Base-by-base conservation (phyloP, 176 grass and related monocot species). In the Phoenix dactylifera region DNA sequence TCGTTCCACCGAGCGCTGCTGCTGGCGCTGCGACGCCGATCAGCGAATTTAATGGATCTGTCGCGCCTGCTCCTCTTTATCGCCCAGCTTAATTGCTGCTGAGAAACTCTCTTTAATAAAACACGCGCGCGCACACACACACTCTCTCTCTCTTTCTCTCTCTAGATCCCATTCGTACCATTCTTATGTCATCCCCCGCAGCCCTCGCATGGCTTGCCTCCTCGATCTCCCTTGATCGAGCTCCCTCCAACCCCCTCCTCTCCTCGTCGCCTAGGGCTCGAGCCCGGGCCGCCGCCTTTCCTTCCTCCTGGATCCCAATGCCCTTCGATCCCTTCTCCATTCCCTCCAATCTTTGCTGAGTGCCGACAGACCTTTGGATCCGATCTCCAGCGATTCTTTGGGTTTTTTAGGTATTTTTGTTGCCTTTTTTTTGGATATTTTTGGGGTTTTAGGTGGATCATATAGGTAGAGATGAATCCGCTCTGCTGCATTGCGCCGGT, bases 1-100 rank as follows among this genome's bases (percentile, higher is more conserved):
- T 65, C 49, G 2, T 44, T n/a, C 57, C 55, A 70, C 67, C 50
- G 56, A 14, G 35, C 26, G 19, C 35, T 18, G 35, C 67, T 70
- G 55, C 19, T 24, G 67, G 55, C 51, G 57, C 68, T 60, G 57
- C 76, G 68, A 65, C 57, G 57, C 57, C 52, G 64, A 50, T 68
- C 64, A 80, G 64, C 64, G 77, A 74, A 72, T 72, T 80, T 80
- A 80, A 80, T 80, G 64, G 77, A 80, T 80, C 71, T 55, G 1
- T 55, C 64, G 69, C 58, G 55, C 15, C 23, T 50, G 16, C 22
- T 14, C 62, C 26, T 49, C 50, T 16, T 1, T 56, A 2, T 16
- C 7, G 35, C 35, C 10, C 35, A 44, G 35, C 35, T 12, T 44
- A 44, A 44, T 44, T 44, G 35, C 35, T 14, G 35, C 35, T 44